These are phyloP conservation scores for Hirschfeldia incana DNA, from an alignment of 345 rosid genomes.

Conservation along the genomic window DNA sequence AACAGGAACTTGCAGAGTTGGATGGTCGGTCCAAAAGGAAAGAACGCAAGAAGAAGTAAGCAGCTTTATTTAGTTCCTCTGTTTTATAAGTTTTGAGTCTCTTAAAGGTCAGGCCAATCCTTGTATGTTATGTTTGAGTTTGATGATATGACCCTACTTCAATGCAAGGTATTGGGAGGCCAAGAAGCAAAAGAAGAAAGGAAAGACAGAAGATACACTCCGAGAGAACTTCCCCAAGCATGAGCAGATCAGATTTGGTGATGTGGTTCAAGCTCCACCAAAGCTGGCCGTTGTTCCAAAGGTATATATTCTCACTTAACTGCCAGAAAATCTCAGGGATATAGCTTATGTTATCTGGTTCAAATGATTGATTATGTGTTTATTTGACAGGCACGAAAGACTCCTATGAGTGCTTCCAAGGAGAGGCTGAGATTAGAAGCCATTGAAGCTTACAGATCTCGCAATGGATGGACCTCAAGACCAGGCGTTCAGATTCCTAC, in stretches of 20 bases:
- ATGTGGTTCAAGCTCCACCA: slow-evolving; percentile 84
- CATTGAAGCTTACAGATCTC: slow-evolving; percentile 72
- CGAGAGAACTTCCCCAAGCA: slow-evolving; percentile 59
- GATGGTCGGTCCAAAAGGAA: slow-evolving; percentile 48
- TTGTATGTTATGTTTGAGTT: neutral
- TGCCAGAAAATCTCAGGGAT: neutral
- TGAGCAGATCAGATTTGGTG: slow-evolving; percentile 79
- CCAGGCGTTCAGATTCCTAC: slow-evolving; percentile 66
- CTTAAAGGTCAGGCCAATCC: neutral
- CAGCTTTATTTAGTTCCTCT: slow-evolving; percentile 10
- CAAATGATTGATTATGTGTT: slow-evolving; percentile 25
- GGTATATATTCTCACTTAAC: slow-evolving; percentile 36
- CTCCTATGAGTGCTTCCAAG: slow-evolving; percentile 51
- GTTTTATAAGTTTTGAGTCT: neutral
- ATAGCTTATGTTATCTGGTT: neutral
- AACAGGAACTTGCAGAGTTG: slow-evolving; percentile 37
- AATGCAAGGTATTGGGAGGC: slow-evolving; percentile 62
- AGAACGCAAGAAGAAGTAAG: slow-evolving; percentile 74
- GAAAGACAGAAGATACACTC: slow-evolving; percentile 45
- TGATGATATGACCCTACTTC: neutral
- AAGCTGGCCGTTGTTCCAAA: slow-evolving; percentile 64
- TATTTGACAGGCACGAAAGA: slow-evolving; percentile 52
- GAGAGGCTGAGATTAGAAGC: slow-evolving; percentile 78
- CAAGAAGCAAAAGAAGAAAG: slow-evolving; percentile 65
- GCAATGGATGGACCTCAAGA: slow-evolving; percentile 69